A percentile compares a stretch with the other conserved stretches of the same genome.
Conservation (phyloP, 352 stramenopile species). For the Pelagophyceae sp. region DNA sequence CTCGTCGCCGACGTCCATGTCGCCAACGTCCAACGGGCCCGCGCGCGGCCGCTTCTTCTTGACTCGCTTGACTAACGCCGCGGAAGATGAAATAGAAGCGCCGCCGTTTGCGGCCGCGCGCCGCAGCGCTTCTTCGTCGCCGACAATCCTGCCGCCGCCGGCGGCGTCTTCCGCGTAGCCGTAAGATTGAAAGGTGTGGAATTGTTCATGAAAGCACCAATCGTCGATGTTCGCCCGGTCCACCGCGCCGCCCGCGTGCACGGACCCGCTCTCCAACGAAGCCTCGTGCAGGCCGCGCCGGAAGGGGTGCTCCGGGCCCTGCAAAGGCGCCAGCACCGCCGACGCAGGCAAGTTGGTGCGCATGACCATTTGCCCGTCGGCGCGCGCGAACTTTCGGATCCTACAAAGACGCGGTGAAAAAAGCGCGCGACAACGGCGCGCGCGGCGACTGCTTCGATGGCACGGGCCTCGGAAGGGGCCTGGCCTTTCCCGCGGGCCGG, state of each 20-base stretch:
- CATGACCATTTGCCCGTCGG: background rate
- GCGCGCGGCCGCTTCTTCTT: background rate
- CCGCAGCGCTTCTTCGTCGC: background rate
- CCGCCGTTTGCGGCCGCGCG: background rate
- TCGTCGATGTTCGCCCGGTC: background rate
- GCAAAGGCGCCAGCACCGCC: background rate
- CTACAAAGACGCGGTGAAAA: background rate
- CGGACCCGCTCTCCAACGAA: background rate
- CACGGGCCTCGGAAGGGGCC: no score
- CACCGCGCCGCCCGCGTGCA: background rate
- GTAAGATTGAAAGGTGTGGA: slow-evolving; percentile 11
- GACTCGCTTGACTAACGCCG: no score
- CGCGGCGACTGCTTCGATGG: no score
- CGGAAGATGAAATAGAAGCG: background rate
- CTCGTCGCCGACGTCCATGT: background rate
- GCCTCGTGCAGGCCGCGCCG: background rate
- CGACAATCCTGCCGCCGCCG: background rate
- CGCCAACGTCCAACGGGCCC: background rate
- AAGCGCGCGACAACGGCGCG: no score
- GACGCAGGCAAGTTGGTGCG: background rate
- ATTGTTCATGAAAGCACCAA: slow-evolving; percentile 16
- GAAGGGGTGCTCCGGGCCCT: background rate
- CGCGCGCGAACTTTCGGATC: background rate
- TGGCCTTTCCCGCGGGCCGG: no score
- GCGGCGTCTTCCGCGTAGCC: background rate